phyloP scores from a whole-genome alignment of 1,284 basidiomycete species.

The Ceratobasidium sp. region DNA sequence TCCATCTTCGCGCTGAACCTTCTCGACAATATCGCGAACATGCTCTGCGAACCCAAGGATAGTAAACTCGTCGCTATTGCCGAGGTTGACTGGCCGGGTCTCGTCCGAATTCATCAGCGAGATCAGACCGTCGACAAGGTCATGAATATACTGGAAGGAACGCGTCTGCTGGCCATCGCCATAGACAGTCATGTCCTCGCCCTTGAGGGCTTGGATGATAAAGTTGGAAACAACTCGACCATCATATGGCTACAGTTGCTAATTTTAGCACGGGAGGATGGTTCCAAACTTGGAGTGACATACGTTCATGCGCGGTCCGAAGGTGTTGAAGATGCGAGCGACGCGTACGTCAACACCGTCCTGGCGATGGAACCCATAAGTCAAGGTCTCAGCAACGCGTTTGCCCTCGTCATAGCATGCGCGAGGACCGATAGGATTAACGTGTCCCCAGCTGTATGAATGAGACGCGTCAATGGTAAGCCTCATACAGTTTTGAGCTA shows the following conservation, averaged over 20 bases:
- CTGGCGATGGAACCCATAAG: constrained; percentile 94
- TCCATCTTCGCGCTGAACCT: constrained; percentile 88
- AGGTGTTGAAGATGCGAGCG: constrained; percentile 96
- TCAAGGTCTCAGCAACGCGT: constrained; percentile 93
- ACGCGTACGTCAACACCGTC: constrained; percentile 96
- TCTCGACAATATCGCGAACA: constrained; percentile 88
- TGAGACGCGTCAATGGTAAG: constrained; percentile 13
- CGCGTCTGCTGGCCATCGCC: constrained; percentile 96
- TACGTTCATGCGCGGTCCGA: constrained; percentile 62
- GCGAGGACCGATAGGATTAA: constrained; percentile 96
- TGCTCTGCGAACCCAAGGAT: constrained; percentile 91
- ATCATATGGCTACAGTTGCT: constrained; percentile 88
- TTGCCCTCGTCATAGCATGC: constrained; percentile 99
- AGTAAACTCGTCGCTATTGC: constrained; percentile 93
- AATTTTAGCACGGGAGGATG: constrained; percentile 51
- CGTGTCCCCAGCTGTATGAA: constrained; percentile 87
- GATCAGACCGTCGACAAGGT: constrained; percentile 85
- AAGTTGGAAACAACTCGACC: constrained; percentile 99
- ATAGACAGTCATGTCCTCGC: constrained; percentile 96
- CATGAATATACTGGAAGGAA: constrained; percentile 95
- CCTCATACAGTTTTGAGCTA: constrained; percentile 44
- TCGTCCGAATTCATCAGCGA: constrained; percentile 93
- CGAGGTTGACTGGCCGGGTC: constrained; percentile 94
- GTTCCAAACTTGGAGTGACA: constrained; percentile 35
- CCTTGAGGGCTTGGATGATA: constrained; percentile 95